Percentiles rank a stretch among this genome's conserved stretches.
These are phyloP conservation scores for Suillus lakei DNA, from an alignment of 768 basidiomycete species.

Conservation along the genomic window DNA sequence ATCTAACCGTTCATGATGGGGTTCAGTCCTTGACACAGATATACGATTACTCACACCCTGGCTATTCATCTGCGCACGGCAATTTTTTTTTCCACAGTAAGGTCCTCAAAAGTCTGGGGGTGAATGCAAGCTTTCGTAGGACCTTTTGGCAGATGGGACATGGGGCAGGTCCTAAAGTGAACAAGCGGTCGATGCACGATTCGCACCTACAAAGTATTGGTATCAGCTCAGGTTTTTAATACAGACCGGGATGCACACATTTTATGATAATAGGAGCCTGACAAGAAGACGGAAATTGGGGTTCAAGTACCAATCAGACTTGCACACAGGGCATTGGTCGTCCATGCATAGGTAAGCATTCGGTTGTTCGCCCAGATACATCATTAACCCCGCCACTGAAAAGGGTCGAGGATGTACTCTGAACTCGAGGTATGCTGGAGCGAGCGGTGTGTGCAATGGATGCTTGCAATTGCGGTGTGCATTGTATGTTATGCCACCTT, in stretches of 20 bases:
- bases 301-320: constrained; percentile 94
- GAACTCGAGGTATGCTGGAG: constrained; percentile 68
- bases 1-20: constrained; percentile 50
- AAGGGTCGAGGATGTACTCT: constrained; percentile 73
- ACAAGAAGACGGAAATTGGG: constrained; percentile 93
- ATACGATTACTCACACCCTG: constrained; percentile 67
- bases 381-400: constrained; percentile 89
- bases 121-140: constrained; percentile 94
- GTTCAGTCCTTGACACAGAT: neutral
- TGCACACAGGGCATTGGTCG: constrained; percentile 97
- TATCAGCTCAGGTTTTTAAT: constrained; percentile 15
- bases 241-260: constrained; percentile 58
- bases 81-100: constrained; percentile 93
- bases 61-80: constrained; percentile 85
- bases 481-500: constrained; percentile 54
- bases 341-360: constrained; percentile 87
- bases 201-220: constrained; percentile 80
- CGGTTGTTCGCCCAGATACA: constrained; percentile 78
- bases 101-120: constrained; percentile 92
- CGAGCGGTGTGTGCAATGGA: constrained; percentile 58
- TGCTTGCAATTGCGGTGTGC: no score
- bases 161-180: constrained; percentile 93
- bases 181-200: constrained; percentile 95
- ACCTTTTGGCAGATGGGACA: constrained; percentile 93
- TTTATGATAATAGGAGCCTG: constrained; percentile 97